Percentiles rank a stretch among this genome's conserved stretches.
phyloP scores from a whole-genome alignment of 805 yeast genomes.

The Metschnikowia sp. region DNA sequence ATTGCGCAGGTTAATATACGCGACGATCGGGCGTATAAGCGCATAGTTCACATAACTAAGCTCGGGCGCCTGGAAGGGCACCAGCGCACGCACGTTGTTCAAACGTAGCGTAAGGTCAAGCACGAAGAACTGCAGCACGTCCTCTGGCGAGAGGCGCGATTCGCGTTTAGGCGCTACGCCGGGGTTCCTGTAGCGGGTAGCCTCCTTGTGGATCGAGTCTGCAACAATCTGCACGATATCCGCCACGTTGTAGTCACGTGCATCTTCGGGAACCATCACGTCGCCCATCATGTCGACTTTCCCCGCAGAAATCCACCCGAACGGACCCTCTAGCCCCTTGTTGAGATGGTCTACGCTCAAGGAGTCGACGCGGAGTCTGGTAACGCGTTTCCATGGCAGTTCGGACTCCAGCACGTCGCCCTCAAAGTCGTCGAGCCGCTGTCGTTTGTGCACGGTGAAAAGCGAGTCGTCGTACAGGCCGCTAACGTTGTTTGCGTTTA shows the following conservation, averaged over 20 bases:
- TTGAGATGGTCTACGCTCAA: slow-evolving; percentile 85
- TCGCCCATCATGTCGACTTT: slow-evolving; percentile 93
- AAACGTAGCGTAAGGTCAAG: slow-evolving; percentile 77
- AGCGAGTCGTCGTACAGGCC: slow-evolving; percentile 93
- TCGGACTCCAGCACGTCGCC: slow-evolving; percentile 6
- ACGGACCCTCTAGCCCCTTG: slow-evolving; percentile 88
- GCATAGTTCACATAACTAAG: slow-evolving; percentile 91
- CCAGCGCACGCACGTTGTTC: slow-evolving; percentile 82
- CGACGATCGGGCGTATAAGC: slow-evolving; percentile 89
- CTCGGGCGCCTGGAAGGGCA: slow-evolving; percentile 85
- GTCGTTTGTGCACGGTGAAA: slow-evolving; percentile 85
- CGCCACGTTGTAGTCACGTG: slow-evolving; percentile 43
- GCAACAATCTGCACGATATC: slow-evolving; percentile 51
- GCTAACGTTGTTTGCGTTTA: slow-evolving; percentile 79
- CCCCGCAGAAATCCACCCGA: slow-evolving; percentile 95
- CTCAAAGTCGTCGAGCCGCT: slow-evolving; percentile 48
- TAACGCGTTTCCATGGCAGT: slow-evolving; percentile 55
- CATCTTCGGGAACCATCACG: slow-evolving; percentile 70
- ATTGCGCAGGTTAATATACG: slow-evolving; percentile 85
- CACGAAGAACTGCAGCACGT: slow-evolving; percentile 56
- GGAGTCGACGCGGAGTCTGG: slow-evolving; percentile 80
- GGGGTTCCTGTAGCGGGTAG: slow-evolving; percentile 40
- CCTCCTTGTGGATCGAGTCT: slow-evolving; percentile 46
- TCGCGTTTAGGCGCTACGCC: slow-evolving; percentile 13
- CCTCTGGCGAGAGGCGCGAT: slow-evolving; percentile 15